phyloP scores from a whole-genome alignment of 495 filamentous ascomycete species.

The Daldinia vernicosa region DNA sequence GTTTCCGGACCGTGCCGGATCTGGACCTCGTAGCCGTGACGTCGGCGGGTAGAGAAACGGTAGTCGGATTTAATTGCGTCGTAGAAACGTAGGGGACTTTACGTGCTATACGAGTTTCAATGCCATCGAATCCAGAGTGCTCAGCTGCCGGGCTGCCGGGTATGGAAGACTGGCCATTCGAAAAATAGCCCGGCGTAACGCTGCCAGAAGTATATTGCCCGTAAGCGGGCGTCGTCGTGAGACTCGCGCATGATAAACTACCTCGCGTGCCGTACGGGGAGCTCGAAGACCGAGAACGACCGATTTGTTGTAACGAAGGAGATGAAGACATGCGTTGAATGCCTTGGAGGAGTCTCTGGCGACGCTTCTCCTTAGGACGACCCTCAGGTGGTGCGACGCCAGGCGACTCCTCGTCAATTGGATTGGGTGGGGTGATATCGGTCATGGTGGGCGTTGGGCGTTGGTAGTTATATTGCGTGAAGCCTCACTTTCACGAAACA shows the following conservation, averaged over 20 bases:
- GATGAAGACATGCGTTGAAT: constrained; percentile 91
- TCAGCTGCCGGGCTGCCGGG: constrained; percentile 60
- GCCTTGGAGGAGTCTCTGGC: constrained; percentile 76
- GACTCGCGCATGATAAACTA: constrained; percentile 84
- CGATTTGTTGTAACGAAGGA: constrained; percentile 72
- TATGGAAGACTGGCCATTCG: constrained; percentile 70
- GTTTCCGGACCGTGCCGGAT: constrained; percentile 49
- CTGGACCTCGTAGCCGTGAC: constrained; percentile 48
- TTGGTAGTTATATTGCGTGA: not conserved
- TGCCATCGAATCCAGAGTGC: constrained; percentile 45
- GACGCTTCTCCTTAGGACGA: constrained; percentile 72
- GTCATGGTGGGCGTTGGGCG: constrained; percentile 20
- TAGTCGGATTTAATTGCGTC: constrained; percentile 49
- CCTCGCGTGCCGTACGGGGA: constrained; percentile 65
- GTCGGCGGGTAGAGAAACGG: constrained; percentile 72
- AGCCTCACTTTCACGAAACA: constrained; percentile 1
- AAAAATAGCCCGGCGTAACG: constrained; percentile 65
- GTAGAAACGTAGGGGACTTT: constrained; percentile 44
- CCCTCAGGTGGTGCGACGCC: constrained; percentile 51
- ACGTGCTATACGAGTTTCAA: constrained; percentile 50
- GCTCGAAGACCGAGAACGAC: constrained; percentile 70
- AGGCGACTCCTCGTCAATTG: constrained; percentile 37
- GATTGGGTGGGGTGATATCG: constrained; percentile 27
- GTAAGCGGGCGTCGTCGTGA: constrained; percentile 68
- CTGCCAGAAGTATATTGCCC: constrained; percentile 46